Evolutionary conservation across 768 basidiomycete genomes (phyloP).

Genomic region (Candolleomyces eurysporus): DNA sequence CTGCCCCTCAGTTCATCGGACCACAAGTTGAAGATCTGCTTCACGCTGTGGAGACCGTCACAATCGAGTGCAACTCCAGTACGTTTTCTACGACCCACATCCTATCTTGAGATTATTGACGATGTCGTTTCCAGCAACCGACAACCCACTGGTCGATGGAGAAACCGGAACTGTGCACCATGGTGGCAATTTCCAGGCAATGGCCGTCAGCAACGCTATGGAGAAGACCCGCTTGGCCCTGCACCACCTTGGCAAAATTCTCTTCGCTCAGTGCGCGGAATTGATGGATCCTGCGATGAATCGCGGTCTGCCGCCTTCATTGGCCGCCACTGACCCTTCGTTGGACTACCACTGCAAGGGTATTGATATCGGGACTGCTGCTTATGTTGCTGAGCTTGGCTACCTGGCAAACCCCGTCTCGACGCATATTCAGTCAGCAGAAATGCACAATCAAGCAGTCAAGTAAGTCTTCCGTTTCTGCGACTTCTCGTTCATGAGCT

Average conservation of each 20-base stretch:
- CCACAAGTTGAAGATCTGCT: slow-evolving; percentile 83
- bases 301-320: slow-evolving; percentile 71
- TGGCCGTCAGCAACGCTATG: slow-evolving; percentile 78
- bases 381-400: slow-evolving; percentile 76
- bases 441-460: slow-evolving; percentile 85
- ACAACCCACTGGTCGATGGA: slow-evolving; percentile 77
- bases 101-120: slow-evolving; percentile 2
- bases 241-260: slow-evolving; percentile 67
- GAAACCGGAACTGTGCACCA: slow-evolving; percentile 65
- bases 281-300: slow-evolving; percentile 81
- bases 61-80: slow-evolving; percentile 83
- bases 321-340: slow-evolving; percentile 72
- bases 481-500: slow-evolving; percentile 12
- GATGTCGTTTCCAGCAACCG: slow-evolving; percentile 54
- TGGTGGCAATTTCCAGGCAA: slow-evolving; percentile 88
- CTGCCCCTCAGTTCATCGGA: slow-evolving; percentile 81
- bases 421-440: slow-evolving; percentile 79
- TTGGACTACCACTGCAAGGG: slow-evolving; percentile 80
- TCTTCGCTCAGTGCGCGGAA: slow-evolving; percentile 72
- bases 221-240: slow-evolving; percentile 79
- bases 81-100: slow-evolving; percentile 21
- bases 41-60: slow-evolving; percentile 58
- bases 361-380: slow-evolving; percentile 77
- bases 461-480: slow-evolving; percentile 51
- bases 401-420: slow-evolving; percentile 76